Percentiles rank a stretch among this genome's conserved stretches.
phyloP scores from a whole-genome alignment of 768 basidiomycete genomes.

The Russula griseocarnosa region DNA sequence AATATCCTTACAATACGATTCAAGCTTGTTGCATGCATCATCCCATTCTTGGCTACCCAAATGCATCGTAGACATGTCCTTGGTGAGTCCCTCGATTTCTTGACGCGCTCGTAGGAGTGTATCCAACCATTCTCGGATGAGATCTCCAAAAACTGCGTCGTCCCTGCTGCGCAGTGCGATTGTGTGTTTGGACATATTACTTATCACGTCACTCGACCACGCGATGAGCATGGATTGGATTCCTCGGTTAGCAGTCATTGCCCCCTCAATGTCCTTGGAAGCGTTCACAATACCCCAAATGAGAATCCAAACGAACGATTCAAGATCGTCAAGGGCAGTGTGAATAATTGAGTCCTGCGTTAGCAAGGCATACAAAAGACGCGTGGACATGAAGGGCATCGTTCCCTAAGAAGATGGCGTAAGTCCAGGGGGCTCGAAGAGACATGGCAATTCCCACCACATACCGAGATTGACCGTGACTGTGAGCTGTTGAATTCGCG shows the following conservation, averaged over 20 bases:
- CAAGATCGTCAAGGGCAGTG: background rate
- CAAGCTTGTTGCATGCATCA: background rate
- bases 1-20: background rate
- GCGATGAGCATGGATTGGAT: background rate
- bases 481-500: no score
- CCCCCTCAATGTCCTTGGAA: background rate
- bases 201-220: no score
- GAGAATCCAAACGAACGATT: background rate
- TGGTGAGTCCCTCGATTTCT: no score
- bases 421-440: no score
- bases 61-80: no score
- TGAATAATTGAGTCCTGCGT: rapidly evolving
- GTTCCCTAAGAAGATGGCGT: background rate
- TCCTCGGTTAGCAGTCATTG: background rate
- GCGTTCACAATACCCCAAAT: background rate
- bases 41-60: background rate
- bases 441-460: background rate
- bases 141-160: no score
- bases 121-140: no score
- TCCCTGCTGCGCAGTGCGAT: no score
- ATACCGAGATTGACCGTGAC: background rate
- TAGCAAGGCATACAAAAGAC: background rate
- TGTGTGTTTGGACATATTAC: no score
- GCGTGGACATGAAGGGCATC: background rate
- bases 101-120: no score